Conservation (phyloP, 345 rosid genomes). For the Noccaea bulbosa region DNA sequence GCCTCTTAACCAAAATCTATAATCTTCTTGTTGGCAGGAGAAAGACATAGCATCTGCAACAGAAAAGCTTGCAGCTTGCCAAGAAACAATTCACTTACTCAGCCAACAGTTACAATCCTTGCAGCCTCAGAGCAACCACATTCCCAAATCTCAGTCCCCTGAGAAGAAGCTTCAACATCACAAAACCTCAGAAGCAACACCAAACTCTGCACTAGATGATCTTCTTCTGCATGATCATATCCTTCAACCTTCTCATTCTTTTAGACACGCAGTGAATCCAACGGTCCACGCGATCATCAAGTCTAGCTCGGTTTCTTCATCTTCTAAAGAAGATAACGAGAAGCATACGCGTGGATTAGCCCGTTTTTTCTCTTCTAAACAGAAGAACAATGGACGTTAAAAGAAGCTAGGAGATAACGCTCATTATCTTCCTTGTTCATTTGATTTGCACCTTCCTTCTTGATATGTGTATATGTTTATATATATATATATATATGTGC, state of each 20-base stretch:
- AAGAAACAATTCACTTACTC: slow-evolving; percentile 70
- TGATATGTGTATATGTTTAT: slow-evolving; percentile 36
- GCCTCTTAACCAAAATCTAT: not conserved
- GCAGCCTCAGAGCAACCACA: slow-evolving; percentile 40
- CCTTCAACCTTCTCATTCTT: slow-evolving; percentile 43
- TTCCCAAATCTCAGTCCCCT: slow-evolving; percentile 31
- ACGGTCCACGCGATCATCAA: slow-evolving; percentile 50
- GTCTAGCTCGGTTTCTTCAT: slow-evolving; percentile 54
- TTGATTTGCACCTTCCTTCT: slow-evolving; percentile 7
- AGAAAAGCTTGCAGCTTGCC: slow-evolving; percentile 81
- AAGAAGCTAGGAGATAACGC: slow-evolving; percentile 31
- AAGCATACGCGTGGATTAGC: slow-evolving; percentile 51
- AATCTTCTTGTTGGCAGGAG: slow-evolving; percentile 52
- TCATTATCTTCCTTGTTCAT: slow-evolving; percentile 34
- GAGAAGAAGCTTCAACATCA: slow-evolving; percentile 38
- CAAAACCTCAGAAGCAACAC: slow-evolving; percentile 35
- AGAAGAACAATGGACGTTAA: slow-evolving; percentile 47
- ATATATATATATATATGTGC: not conserved
- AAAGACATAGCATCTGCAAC: slow-evolving; percentile 62
- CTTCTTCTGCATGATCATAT: slow-evolving; percentile 36
- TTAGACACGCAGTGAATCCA: slow-evolving; percentile 34
- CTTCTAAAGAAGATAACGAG: slow-evolving; percentile 47
- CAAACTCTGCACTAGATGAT: slow-evolving; percentile 32
- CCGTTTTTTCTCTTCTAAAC: slow-evolving; percentile 57
- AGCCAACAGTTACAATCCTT: slow-evolving; percentile 69